These are phyloP conservation scores for Allantophomopsis cytisporea DNA, from an alignment of 2,329 filamentous ascomycete genomes.

Conservation along the genomic window DNA sequence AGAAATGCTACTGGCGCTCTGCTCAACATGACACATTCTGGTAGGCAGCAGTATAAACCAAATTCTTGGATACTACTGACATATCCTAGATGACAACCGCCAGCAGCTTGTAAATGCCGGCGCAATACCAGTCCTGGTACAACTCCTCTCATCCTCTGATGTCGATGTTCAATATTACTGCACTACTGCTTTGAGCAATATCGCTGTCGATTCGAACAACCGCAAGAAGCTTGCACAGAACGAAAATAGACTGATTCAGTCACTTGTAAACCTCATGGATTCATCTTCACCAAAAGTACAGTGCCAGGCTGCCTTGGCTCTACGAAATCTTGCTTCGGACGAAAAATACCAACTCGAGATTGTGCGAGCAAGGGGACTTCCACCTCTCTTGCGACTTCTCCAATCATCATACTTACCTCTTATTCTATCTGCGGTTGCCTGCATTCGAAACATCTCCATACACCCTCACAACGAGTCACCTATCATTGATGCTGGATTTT, in stretches of 20 bases:
- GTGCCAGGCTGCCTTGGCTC: slow-evolving; percentile 87
- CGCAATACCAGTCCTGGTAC: slow-evolving; percentile 93
- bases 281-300: slow-evolving; percentile 96
- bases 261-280: slow-evolving; percentile 91
- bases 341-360: slow-evolving; percentile 99
- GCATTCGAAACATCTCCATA: slow-evolving; percentile 97
- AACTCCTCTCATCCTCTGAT: slow-evolving; percentile 82
- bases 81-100: slow-evolving; percentile 71
- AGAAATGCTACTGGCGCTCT: slow-evolving; percentile 92
- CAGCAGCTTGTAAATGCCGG: slow-evolving; percentile 95
- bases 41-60: slow-evolving; percentile 33
- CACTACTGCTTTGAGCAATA: slow-evolving; percentile 96
- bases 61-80: slow-evolving; percentile 5
- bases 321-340: slow-evolving; percentile 91
- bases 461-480: slow-evolving; percentile 96
- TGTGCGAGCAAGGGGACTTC: slow-evolving; percentile 75
- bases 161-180: slow-evolving; percentile 99
- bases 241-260: slow-evolving; percentile 84
- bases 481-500: slow-evolving; percentile 93
- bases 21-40: slow-evolving; percentile 98
- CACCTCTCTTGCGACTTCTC: slow-evolving; percentile 74
- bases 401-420: slow-evolving; percentile 93
- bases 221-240: slow-evolving; percentile 82
- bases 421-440: slow-evolving; percentile 92
- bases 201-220: slow-evolving; percentile 87